These are phyloP conservation scores for Phialocephala subalpina DNA, from an alignment of 2,329 filamentous ascomycete genomes.

Conservation along the genomic window DNA sequence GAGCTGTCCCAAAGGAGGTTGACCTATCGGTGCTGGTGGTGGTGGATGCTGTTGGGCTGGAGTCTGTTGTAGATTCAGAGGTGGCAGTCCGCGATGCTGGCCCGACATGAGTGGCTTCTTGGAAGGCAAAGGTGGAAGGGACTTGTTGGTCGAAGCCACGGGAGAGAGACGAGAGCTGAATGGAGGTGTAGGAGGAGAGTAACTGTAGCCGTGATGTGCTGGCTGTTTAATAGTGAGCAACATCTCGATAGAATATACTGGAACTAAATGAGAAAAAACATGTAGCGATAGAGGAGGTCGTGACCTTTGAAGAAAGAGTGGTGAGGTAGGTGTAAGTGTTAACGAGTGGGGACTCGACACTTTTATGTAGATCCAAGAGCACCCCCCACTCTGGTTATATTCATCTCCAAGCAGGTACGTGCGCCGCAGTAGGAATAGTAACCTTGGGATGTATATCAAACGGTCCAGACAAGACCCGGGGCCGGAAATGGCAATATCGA, in stretches of 20 bases:
- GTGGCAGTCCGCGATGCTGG: constrained; percentile 74
- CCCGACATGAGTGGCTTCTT: constrained; percentile 67
- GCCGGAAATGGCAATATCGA: constrained; percentile 34
- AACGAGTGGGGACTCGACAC: constrained; percentile 37
- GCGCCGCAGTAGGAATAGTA: constrained; percentile 35
- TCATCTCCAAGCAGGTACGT: constrained; percentile 40
- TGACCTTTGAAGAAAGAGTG: constrained; percentile 38
- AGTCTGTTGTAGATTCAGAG: constrained; percentile 69
- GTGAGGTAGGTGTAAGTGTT: constrained; percentile 33
- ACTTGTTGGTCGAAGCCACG: constrained; percentile 39
- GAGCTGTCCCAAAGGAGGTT: constrained; percentile 58
- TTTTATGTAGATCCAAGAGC: constrained; percentile 38
- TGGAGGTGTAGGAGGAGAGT: constrained; percentile 56
- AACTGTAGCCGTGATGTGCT: constrained; percentile 54
- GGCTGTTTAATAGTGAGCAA: constrained; percentile 60
- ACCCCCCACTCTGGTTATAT: constrained; percentile 39
- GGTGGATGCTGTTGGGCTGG: constrained; percentile 38
- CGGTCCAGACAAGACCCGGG: constrained; percentile 34
- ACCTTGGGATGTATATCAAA: constrained; percentile 32
- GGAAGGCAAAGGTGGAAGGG: constrained; percentile 43
- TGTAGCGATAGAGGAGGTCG: constrained; percentile 37
- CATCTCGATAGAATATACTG: constrained; percentile 48
- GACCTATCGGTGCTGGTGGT: constrained; percentile 47
- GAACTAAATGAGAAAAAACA: constrained; percentile 41
- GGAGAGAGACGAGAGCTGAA: constrained; percentile 50